Base-by-base conservation (phyloP, 2,329 filamentous ascomycete species). In the Thermomyces lanuginosus region DNA sequence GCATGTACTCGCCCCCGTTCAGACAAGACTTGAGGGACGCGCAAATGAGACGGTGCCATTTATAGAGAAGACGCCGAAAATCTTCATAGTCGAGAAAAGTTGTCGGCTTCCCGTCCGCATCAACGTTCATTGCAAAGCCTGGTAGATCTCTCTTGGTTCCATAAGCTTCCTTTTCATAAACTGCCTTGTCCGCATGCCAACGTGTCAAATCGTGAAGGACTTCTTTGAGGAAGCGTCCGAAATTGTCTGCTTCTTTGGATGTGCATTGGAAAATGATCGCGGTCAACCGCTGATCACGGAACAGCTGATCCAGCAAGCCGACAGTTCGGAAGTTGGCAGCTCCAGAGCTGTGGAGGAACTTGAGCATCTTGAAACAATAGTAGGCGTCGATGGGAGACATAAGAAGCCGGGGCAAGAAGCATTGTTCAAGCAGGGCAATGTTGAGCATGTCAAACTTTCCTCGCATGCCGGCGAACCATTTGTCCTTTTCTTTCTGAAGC, bases 221-320 rank as follows among this genome's bases (percentile, higher is more conserved):
- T 34, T 86, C 73, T 43, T 76, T 81, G 29, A 98, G 56, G 51
- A 98, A 95, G 13, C 80, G 78, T 8, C 83, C 89, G n/a, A 98
- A 60, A 39, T 92, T 82, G 48, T 92, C 81, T 0, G 83, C 81
- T 53, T 98, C 91, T 29, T 82, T 76, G 13, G 86, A 76, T 0
- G 84, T 92, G 47, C 79, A 91, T 24, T 77, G 73, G 48, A 92
- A 93, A 30, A 98, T 82, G 26, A 93, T 66, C 6, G 76, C 67
- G 2, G 79, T 72, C 10, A 95, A 61, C 31, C 79, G 68, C 43
- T 91, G 82, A 31, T 83, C 71, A 41, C 73, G 74, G 55, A 98
- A 92, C 1, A 98, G 62, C 9, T 78, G 72, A 36, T 84, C 78
- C 40, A 92, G 76, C 2, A 98, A 59, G 16, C 78, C 75, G 54